These are phyloP conservation scores for Paxillus rubicundulus DNA, from an alignment of 768 basidiomycete species.

Conservation along the genomic window DNA sequence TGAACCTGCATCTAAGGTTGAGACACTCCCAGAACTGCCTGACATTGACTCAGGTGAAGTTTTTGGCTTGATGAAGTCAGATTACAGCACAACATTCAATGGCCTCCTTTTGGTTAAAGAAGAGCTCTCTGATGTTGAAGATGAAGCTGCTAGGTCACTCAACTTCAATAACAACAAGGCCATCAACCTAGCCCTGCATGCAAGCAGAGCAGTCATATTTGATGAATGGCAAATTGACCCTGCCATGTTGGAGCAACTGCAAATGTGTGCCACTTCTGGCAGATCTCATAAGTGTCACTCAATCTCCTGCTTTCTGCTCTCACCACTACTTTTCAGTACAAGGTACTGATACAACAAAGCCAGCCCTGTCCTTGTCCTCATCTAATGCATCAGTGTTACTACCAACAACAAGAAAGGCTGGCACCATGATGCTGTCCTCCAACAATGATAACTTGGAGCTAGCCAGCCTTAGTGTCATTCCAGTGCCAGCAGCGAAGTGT, in stretches of 20 bases:
- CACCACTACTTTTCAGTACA: no score
- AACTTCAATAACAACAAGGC: background rate
- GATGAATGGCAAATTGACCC: slow-evolving; percentile 1
- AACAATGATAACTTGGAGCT: no score
- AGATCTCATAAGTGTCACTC: no score
- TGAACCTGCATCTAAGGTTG: background rate
- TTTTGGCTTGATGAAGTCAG: slow-evolving; percentile 7
- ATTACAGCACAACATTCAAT: background rate
- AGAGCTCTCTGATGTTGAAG: background rate
- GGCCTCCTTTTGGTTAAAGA: background rate
- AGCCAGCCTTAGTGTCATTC: no score
- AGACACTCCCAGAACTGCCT: background rate
- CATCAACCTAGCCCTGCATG: background rate
- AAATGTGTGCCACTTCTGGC: background rate
- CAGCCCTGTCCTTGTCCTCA: no score
- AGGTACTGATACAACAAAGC: no score
- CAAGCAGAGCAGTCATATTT: background rate
- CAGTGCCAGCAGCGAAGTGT: no score
- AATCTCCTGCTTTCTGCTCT: no score
- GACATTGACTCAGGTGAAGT: slow-evolving; percentile 5
- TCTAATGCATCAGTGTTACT: no score
- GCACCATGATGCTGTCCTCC: no score
- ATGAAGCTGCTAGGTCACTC: background rate
- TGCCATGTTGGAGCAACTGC: background rate
- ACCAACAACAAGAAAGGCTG: no score